Base-by-base conservation (phyloP, 2,329 filamentous ascomycete species). In the Fragosphaeria purpurea region DNA sequence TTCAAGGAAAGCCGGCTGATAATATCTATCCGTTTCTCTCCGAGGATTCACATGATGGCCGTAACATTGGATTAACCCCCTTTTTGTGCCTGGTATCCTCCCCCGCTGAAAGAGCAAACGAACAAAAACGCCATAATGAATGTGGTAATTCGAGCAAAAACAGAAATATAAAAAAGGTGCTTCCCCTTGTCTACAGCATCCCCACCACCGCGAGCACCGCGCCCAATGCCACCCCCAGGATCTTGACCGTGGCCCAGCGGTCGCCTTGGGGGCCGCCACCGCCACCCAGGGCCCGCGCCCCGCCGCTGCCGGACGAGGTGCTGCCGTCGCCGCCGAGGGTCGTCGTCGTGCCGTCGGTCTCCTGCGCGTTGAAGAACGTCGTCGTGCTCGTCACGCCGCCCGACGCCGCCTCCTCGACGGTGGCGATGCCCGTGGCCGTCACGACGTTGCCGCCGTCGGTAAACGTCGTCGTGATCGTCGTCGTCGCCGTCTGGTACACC, bases 391-490 rank as follows among this genome's bases (percentile, higher is more conserved):
- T 66, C 31, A 57, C 47, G 10, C 56, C 53, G 30, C 63, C 64
- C 32, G 59, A 64, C 3, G 59, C 62, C 0, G 63, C 65, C 56
- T 61, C 55, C 4, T 60, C 63, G 22, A 67, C 57, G 7, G 57
- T 58, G 4, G 57, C 63, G 10, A 61, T 7, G 5, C 57, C 62
- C 7, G 63, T 58, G 6, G 54, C 56, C 7, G 64, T 62, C n/a
- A 58, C 47, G 22, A 61, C 48, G 10, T 47, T 51, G 39, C 53
- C 51, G 31, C 8, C 30, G 39, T 41, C 55, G 9, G 54, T 54
- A 33, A 47, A 53, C 1, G 66, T 67, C 37, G 61, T 57, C 4
- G 67, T 69, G 42, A 70, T 33, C 56, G 64, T 68, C 9, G 65
- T 54, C 1, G 60, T 62, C 4, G 40, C 48, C 12, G 64, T 66